Conservation (phyloP, 352 stramenopile genomes). For the Phytophthora podocarpi region DNA sequence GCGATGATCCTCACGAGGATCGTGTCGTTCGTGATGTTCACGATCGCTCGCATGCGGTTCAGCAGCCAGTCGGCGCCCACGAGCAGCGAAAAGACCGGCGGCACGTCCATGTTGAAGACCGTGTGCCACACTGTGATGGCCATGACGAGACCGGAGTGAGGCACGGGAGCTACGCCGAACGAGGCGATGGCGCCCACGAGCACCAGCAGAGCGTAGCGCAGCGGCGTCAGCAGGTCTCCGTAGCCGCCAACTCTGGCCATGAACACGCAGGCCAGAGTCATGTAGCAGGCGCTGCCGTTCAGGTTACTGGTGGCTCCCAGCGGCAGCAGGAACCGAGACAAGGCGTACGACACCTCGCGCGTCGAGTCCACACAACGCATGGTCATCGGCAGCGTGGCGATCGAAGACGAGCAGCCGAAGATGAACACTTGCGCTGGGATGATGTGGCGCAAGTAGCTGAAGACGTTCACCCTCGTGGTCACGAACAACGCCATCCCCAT, state of each 20-base stretch:
- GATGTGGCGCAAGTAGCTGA: constrained; percentile 68
- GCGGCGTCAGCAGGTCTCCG: constrained; percentile 45
- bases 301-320: constrained; percentile 74
- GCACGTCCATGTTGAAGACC: constrained; percentile 61
- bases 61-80: constrained; percentile 77
- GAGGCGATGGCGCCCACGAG: constrained; percentile 70
- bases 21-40: constrained; percentile 86
- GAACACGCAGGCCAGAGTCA: constrained; percentile 74
- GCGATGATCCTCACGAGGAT: constrained; percentile 77
- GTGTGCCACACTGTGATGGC: constrained; percentile 81
- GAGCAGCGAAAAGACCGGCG: constrained; percentile 63
- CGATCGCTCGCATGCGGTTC: constrained; percentile 68
- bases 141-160: constrained; percentile 76
- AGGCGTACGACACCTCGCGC: constrained; percentile 59
- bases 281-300: constrained; percentile 78
- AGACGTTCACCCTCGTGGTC: constrained; percentile 67
- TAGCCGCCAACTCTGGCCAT: constrained; percentile 68
- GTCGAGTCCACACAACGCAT: constrained; percentile 76
- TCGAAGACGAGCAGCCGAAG: constrained; percentile 79
- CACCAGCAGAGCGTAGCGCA: constrained; percentile 61
- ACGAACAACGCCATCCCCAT: constrained; percentile 59
- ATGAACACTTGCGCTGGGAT: constrained; percentile 78
- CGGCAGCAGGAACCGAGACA: constrained; percentile 69
- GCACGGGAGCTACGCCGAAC: constrained; percentile 71
- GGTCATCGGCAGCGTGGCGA: constrained; percentile 79